Evolutionary conservation across 108 stramenopile genomes (phyloP).

Genomic region (Cylindrotheca fusiformis): DNA sequence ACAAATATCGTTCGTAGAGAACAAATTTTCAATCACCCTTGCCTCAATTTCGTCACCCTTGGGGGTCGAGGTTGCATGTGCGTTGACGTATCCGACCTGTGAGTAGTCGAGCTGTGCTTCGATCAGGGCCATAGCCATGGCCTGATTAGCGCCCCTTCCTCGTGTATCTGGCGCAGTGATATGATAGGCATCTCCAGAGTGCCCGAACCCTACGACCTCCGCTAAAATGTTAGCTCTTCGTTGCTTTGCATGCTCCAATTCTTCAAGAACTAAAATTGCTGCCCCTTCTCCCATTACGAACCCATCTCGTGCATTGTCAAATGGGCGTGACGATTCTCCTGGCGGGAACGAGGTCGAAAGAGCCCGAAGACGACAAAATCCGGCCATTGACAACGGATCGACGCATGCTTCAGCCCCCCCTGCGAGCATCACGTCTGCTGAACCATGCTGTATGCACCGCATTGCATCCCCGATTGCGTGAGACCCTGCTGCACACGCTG

Average conservation of each 20-base stretch:
- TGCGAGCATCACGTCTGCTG: conserved; percentile 91
- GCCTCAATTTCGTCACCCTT: conserved; percentile 92
- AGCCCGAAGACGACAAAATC: conserved; percentile 91
- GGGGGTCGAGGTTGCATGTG: conserved; percentile 97
- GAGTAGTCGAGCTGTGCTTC: conserved; percentile 23
- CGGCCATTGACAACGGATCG: conserved; percentile 86
- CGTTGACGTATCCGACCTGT: conserved; percentile 89
- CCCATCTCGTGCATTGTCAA: conserved; percentile 90
- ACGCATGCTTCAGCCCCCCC: conserved; percentile 95
- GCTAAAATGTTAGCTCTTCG: conserved; percentile 91
- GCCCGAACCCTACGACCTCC: conserved; percentile 93
- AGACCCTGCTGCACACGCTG: conserved; percentile 95
- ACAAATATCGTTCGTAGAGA: background rate
- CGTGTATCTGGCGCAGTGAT: conserved; percentile 93
- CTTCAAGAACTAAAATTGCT: conserved; percentile 93
- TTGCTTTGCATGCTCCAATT: conserved; percentile 84
- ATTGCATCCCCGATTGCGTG: conserved; percentile 93
- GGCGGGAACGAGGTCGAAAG: conserved; percentile 62
- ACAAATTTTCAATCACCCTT: conserved; percentile 55
- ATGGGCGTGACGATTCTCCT: conserved; percentile 72
- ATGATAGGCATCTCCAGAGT: conserved; percentile 96
- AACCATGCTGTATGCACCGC: conserved; percentile 76
- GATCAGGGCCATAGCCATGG: conserved; percentile 81
- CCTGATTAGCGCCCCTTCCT: conserved; percentile 79
- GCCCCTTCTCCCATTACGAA: conserved; percentile 99